Evolutionary conservation across 371 early-diverging fungal genomes (phyloP).

Genomic region (Saksenaea oblongispora): DNA sequence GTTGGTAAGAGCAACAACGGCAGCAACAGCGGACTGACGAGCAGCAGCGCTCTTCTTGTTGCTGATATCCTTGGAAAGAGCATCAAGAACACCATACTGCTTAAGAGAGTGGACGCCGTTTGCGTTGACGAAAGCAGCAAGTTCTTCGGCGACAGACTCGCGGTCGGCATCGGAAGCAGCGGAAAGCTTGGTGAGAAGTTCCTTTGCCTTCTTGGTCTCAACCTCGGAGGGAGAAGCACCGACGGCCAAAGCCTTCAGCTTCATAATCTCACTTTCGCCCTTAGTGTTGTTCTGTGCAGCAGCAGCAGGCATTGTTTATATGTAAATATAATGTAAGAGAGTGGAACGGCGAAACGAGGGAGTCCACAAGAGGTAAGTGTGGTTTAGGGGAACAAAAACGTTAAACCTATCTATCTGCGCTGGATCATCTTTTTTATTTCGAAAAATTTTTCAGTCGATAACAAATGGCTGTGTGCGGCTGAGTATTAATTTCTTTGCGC

Average conservation of each 20-base stretch:
- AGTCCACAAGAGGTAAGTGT: background rate
- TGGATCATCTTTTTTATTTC: background rate
- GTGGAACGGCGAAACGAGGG: background rate
- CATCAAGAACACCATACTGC: conserved; percentile 55
- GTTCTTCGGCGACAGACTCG: conserved; percentile 34
- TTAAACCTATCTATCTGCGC: background rate
- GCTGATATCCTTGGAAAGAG: conserved; percentile 55
- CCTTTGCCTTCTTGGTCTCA: conserved; percentile 36
- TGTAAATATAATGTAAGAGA: background rate
- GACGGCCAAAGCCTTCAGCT: conserved; percentile 23
- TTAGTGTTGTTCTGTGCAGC: conserved; percentile 10
- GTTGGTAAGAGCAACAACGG: conserved; percentile 59
- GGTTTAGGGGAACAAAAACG: background rate
- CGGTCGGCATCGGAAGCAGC: conserved; percentile 32
- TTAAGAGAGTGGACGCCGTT: conserved; percentile 61
- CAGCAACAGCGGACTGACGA: conserved; percentile 66
- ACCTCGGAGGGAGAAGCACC: conserved; percentile 18
- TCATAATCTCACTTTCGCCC: conserved; percentile 18
- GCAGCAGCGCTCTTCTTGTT: conserved; percentile 70
- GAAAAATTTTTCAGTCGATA: background rate
- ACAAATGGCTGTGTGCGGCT: background rate
- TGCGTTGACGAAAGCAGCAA: conserved; percentile 41
- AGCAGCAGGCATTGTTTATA: conserved; percentile 8
- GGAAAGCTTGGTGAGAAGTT: conserved; percentile 31
- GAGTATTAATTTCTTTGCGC: background rate